These are phyloP conservation scores for Nevesoporus exiguus DNA, from an alignment of 768 basidiomycete genomes.

Conservation along the genomic window DNA sequence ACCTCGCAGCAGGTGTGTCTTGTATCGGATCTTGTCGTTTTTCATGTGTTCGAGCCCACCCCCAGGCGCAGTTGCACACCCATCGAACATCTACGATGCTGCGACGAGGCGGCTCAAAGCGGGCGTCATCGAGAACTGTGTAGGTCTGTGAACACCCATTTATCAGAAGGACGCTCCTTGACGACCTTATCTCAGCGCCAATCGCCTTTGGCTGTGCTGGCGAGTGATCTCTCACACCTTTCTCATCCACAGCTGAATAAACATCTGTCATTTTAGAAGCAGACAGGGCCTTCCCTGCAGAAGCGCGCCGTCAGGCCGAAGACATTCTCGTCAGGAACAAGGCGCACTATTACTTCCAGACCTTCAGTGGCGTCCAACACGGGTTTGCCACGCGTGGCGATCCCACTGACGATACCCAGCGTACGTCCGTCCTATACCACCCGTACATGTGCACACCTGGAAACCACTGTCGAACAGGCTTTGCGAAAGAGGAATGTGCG, in stretches of 20 bases:
- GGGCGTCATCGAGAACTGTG: slow-evolving; percentile 45
- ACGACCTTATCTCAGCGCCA: slow-evolving; percentile 38
- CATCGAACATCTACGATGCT: slow-evolving; percentile 28
- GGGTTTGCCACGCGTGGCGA: slow-evolving; percentile 36
- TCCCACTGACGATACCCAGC: slow-evolving; percentile 23
- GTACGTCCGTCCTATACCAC: slow-evolving; percentile 4
- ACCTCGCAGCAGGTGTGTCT: slow-evolving; percentile 43
- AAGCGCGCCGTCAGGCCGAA: slow-evolving; percentile 53
- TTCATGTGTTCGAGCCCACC: background rate
- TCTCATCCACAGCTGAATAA: background rate
- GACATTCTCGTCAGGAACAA: slow-evolving; percentile 51
- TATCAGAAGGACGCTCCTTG: background rate
- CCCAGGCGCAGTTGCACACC: slow-evolving; percentile 56
- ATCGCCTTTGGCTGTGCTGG: slow-evolving; percentile 56
- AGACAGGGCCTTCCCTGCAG: slow-evolving; percentile 51
- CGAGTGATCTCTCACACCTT: slow-evolving; percentile 13
- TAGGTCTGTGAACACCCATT: slow-evolving; percentile 35
- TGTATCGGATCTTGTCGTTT: background rate
- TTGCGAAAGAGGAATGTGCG: slow-evolving; percentile 60
- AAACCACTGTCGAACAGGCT: slow-evolving; percentile 35
- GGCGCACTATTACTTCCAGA: slow-evolving; percentile 52
- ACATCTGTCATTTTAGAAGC: slow-evolving; percentile 35
- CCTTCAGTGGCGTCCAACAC: slow-evolving; percentile 46
- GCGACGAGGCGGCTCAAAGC: slow-evolving; percentile 36
- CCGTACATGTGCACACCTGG: background rate